Evolutionary conservation across 2,329 filamentous ascomycete genomes (phyloP).

Genomic region (Metarhizium robertsii): DNA sequence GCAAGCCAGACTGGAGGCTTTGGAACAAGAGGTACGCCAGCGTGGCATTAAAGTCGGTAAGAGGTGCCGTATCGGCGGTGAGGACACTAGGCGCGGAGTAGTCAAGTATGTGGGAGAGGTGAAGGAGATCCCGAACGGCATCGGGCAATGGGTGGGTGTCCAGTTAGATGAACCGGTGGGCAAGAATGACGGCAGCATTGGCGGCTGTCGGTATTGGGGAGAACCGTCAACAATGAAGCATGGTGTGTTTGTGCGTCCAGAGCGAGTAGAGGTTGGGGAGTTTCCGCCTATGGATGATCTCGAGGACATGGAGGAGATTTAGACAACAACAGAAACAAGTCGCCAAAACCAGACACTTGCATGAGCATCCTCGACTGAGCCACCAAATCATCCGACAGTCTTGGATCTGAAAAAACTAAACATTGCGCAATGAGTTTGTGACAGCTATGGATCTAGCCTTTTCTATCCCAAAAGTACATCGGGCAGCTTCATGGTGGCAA

Average conservation of each 20-base stretch:
- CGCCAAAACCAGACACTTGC: neutral
- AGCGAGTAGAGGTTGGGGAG: conserved; percentile 68
- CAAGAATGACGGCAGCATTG: conserved; percentile 72
- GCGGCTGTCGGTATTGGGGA: conserved; percentile 60
- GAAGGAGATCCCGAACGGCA: conserved; percentile 59
- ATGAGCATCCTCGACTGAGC: neutral
- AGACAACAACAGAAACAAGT: conserved; percentile 5
- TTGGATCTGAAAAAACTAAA: neutral
- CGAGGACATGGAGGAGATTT: conserved; percentile 71
- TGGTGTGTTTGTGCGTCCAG: conserved; percentile 71
- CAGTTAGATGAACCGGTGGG: conserved; percentile 71
- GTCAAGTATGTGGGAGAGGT: conserved; percentile 67
- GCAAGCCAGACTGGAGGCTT: conserved; percentile 59
- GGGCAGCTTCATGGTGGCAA: neutral
- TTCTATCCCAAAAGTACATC: neutral
- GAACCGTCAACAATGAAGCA: conserved; percentile 54
- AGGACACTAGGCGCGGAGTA: conserved; percentile 60
- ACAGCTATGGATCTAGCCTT: neutral
- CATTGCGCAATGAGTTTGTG: neutral
- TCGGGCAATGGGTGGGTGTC: conserved; percentile 63
- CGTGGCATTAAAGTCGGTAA: conserved; percentile 57
- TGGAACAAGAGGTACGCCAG: conserved; percentile 59
- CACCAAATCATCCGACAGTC: neutral
- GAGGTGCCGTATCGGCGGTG: conserved; percentile 55
- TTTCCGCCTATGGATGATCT: conserved; percentile 62